These are phyloP conservation scores for Primulina huaijiensis DNA, from an alignment of 257 asterid species.

Conservation along the genomic window DNA sequence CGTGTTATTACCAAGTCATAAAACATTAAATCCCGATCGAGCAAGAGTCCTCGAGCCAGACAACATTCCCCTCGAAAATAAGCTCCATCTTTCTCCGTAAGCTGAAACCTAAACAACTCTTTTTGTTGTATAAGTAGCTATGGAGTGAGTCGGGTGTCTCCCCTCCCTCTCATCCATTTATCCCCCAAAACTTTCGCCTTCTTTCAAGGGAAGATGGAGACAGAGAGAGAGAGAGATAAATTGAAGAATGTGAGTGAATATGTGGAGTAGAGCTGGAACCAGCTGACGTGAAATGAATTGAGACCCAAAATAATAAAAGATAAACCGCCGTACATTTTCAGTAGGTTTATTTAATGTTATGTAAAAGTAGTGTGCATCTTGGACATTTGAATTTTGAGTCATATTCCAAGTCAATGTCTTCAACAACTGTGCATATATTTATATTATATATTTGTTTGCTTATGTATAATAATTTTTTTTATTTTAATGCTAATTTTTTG, in stretches of 20 bases:
- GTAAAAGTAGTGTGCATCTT: too few relatives aligned
- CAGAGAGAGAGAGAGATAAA: conserved; percentile 17
- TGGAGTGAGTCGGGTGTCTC: conserved; percentile 10
- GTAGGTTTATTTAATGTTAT: too few relatives aligned
- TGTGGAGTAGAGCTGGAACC: too few relatives aligned
- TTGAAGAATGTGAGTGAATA: not conserved
- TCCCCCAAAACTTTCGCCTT: conserved; percentile 62
- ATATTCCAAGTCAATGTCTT: too few relatives aligned
- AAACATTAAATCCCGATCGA: not conserved
- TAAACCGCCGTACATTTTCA: not conserved
- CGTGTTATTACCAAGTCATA: not conserved
- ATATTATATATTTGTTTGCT: too few relatives aligned
- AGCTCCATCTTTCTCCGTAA: conserved; percentile 24
- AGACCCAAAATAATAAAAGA: too few relatives aligned
- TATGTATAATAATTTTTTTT: too few relatives aligned
- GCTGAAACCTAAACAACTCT: not conserved
- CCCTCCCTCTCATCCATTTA: conserved; percentile 31
- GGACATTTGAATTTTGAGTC: too few relatives aligned
- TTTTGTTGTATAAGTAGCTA: not conserved
- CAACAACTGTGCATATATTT: too few relatives aligned
- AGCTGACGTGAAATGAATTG: not conserved
- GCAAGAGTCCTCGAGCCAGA: conserved; percentile 52
- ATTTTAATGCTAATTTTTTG: too few relatives aligned
- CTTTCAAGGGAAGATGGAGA: conserved; percentile 38
- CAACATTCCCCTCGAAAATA: conserved; percentile 53